Conservation (phyloP, 495 filamentous ascomycete genomes). For the Podospora pseudopauciseta region DNA sequence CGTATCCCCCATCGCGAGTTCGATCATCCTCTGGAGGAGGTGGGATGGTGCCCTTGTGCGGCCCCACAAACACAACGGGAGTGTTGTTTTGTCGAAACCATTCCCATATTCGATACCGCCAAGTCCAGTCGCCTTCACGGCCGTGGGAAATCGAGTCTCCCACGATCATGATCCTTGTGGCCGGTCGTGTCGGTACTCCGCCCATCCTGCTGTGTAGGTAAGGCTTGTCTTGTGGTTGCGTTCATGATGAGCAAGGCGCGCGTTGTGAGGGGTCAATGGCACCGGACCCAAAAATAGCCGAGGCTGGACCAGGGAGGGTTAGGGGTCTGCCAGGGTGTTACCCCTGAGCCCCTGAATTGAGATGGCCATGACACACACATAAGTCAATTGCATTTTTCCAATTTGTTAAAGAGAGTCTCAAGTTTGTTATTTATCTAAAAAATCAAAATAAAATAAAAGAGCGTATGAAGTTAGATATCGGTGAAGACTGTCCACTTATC, state of each 20-base stretch:
- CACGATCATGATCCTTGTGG: slow-evolving; percentile 32
- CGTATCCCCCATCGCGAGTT: slow-evolving; percentile 27
- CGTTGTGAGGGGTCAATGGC: background rate
- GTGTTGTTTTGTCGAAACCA: slow-evolving; percentile 28
- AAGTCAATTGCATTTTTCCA: no score
- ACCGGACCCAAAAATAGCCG: background rate
- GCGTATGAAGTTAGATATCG: background rate
- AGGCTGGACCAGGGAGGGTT: background rate
- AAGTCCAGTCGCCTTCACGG: slow-evolving; percentile 38
- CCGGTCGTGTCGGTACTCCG: background rate
- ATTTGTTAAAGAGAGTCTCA: no score
- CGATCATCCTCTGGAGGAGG: slow-evolving; percentile 20
- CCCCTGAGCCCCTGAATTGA: background rate
- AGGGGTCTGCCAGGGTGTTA: background rate
- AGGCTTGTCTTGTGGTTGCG: background rate
- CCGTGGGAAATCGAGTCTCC: slow-evolving; percentile 41
- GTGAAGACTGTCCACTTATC: no score
- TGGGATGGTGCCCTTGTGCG: slow-evolving; percentile 32
- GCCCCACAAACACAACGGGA: slow-evolving; percentile 32
- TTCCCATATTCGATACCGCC: slow-evolving; percentile 37
- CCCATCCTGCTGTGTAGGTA: background rate
- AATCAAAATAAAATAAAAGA: background rate
- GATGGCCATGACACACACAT: no score
- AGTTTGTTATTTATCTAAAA: no score
- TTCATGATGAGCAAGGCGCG: background rate